These are phyloP conservation scores for Parafenestella ontariensis DNA, from an alignment of 2,329 filamentous ascomycete genomes.

Conservation along the genomic window DNA sequence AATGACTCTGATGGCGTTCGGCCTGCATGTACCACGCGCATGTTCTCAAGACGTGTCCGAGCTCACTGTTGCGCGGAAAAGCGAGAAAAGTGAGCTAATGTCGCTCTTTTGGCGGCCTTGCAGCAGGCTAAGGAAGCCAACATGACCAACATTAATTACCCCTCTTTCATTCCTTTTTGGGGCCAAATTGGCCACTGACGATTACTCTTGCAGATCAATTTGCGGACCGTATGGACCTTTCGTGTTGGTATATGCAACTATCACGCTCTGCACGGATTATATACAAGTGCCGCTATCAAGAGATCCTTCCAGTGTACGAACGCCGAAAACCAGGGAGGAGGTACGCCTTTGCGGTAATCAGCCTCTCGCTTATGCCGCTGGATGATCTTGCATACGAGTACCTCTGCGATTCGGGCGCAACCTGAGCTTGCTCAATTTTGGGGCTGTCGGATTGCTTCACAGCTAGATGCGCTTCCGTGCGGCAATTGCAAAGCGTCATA, in stretches of 20 bases:
- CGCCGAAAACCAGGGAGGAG: conserved; percentile 19
- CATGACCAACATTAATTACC: conserved; percentile 17
- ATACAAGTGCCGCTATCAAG: conserved; percentile 14
- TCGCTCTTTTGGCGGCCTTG: conserved; percentile 29
- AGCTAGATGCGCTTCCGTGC: neutral
- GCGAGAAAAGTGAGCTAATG: conserved; percentile 28
- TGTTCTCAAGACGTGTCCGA: conserved; percentile 4
- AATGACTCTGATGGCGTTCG: neutral
- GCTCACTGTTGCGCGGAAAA: conserved; percentile 12
- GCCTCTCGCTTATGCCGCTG: conserved; percentile 2
- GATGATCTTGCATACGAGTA: neutral
- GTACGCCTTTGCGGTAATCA: neutral
- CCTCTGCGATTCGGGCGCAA: neutral
- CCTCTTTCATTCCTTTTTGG: conserved; percentile 26
- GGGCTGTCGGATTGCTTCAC: neutral
- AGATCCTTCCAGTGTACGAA: conserved; percentile 10
- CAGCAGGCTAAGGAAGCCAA: conserved; percentile 31
- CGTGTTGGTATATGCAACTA: conserved; percentile 17
- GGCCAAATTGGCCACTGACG: conserved; percentile 9
- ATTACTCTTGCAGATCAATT: conserved; percentile 18
- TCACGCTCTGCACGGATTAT: conserved; percentile 18
- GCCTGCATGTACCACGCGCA: conserved; percentile 7
- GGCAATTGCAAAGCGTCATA: neutral
- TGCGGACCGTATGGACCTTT: conserved; percentile 16
- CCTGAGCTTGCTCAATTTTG: neutral